A percentile compares a stretch with the other conserved stretches of the same genome.
Conservation (phyloP, 106 monocot species). For the Alisma plantagoaquatica region DNA sequence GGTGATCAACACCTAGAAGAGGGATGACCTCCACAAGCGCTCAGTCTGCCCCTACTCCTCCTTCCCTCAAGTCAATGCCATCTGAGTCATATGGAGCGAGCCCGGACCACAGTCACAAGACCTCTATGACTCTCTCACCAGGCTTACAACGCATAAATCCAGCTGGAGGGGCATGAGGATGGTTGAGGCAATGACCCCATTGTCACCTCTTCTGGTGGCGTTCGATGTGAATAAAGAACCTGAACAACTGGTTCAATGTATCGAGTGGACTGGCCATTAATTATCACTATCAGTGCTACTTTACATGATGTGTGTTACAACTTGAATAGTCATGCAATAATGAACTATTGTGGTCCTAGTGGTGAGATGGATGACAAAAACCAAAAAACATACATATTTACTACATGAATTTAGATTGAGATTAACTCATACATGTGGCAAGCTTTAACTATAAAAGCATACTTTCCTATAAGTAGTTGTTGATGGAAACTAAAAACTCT, state of each 20-base stretch:
- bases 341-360: too few species aligned
- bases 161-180: slow-evolving; percentile 3
- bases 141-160: too few species aligned
- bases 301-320: too few species aligned
- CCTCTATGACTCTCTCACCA: slow-evolving; percentile 24
- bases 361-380: too few species aligned
- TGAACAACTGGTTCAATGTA: slow-evolving; percentile 70
- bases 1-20: slow-evolving; percentile 75
- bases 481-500: too few species aligned
- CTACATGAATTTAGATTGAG: too few species aligned
- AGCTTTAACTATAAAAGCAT: too few species aligned
- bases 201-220: slow-evolving; percentile 21
- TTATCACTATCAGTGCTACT: too few species aligned
- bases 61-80: slow-evolving; percentile 36
- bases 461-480: too few species aligned
- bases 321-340: too few species aligned
- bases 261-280: slow-evolving; percentile 27
- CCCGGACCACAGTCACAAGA: slow-evolving; percentile 31
- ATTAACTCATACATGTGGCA: too few species aligned
- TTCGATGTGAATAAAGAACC: slow-evolving; percentile 49
- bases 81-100: slow-evolving; percentile 72
- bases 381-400: too few species aligned
- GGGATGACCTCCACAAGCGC: slow-evolving; percentile 45
- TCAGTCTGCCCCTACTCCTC: slow-evolving; percentile 59
- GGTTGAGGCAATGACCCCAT: slow-evolving; percentile 8